phyloP scores from a whole-genome alignment of 345 rosid genomes.

The Aurinia saxatilis region DNA sequence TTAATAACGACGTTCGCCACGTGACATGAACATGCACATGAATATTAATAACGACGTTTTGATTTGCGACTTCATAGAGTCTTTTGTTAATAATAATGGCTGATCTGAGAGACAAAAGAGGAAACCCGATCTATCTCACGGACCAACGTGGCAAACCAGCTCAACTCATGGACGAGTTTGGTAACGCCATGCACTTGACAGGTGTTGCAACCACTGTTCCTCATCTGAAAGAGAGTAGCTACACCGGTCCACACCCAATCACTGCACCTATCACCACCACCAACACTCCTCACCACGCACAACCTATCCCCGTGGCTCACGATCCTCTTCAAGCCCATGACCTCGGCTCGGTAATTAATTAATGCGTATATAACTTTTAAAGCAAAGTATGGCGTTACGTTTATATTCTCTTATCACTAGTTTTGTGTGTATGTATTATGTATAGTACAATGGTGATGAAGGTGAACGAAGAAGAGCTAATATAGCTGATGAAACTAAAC shows the following conservation, averaged over 20 bases:
- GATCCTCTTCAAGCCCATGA: slow-evolving; percentile 4
- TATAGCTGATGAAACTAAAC: slow-evolving; percentile 45
- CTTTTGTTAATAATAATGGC: slow-evolving; percentile 34
- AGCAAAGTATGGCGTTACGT: no score
- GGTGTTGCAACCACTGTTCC: slow-evolving; percentile 49
- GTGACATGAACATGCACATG: slow-evolving; percentile 5
- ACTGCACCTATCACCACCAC: slow-evolving; percentile 23
- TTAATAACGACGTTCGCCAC: background rate
- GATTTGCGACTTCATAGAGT: background rate
- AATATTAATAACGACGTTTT: background rate
- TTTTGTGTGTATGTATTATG: no score
- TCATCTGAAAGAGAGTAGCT: slow-evolving; percentile 20
- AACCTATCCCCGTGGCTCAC: slow-evolving; percentile 15
- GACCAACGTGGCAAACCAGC: slow-evolving; percentile 52
- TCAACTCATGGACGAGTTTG: slow-evolving; percentile 47
- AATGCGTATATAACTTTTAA: no score
- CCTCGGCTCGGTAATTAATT: background rate
- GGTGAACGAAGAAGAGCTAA: slow-evolving; percentile 44
- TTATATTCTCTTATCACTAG: no score
- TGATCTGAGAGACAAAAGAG: slow-evolving; percentile 47
- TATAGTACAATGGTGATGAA: slow-evolving; percentile 50
- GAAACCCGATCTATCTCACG: slow-evolving; percentile 39
- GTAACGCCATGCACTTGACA: slow-evolving; percentile 46
- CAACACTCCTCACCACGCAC: slow-evolving; percentile 21
- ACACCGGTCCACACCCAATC: slow-evolving; percentile 27